A percentile compares a stretch with the other conserved stretches of the same genome.
Conservation (phyloP, 352 stramenopile species). For the Phytophthora tentaculata region DNA sequence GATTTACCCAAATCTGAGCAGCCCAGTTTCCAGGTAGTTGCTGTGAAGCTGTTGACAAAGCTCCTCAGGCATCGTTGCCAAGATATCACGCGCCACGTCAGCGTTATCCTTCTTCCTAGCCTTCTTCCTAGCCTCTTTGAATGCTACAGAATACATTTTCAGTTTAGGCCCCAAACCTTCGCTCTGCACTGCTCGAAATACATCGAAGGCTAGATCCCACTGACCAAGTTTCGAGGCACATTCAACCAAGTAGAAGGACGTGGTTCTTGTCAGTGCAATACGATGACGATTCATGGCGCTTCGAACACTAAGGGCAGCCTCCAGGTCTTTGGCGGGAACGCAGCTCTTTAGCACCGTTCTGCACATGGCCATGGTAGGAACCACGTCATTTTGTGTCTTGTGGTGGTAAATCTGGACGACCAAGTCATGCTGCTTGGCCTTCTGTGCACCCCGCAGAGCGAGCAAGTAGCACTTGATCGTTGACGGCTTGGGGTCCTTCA, state of each 20-base stretch:
- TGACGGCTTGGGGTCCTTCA: not conserved
- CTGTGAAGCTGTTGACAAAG: no score
- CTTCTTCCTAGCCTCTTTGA: no score
- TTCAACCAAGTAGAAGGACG: not conserved
- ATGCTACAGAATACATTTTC: not conserved
- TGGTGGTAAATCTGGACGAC: not conserved
- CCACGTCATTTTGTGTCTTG: not conserved
- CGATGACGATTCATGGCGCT: not conserved
- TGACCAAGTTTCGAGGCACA: not conserved
- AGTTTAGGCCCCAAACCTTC: not conserved
- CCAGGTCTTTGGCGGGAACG: not conserved
- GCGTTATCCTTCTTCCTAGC: no score
- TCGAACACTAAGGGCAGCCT: not conserved
- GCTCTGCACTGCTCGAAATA: not conserved
- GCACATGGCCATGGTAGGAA: not conserved
- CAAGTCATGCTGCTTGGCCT: not conserved
- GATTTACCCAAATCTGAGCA: no score
- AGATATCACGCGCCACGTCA: no score
- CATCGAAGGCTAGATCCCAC: not conserved
- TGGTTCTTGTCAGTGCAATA: not conserved
- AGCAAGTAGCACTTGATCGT: not conserved
- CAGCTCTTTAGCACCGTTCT: not conserved
- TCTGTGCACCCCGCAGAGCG: not conserved
- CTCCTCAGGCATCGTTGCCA: no score
- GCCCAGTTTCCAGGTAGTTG: no score